These are phyloP conservation scores for Pyronema omphalodes DNA, from an alignment of 495 filamentous ascomycete species.

Conservation along the genomic window DNA sequence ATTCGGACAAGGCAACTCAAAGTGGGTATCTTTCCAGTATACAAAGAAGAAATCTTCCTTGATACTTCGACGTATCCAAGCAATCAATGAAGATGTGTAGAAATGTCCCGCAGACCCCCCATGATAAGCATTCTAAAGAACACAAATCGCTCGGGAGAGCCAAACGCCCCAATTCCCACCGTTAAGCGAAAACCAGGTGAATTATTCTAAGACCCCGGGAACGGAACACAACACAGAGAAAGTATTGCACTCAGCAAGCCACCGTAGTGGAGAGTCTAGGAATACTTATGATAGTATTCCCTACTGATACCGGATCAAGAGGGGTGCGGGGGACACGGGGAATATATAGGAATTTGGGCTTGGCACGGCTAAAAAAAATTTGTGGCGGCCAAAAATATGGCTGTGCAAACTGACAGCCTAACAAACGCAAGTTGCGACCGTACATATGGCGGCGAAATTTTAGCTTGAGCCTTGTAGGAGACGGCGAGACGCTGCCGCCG, in stretches of 20 bases:
- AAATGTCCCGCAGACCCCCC: background rate
- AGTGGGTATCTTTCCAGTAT: background rate
- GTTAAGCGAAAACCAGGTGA: constrained; percentile 20
- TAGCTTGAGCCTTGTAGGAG: too few relatives aligned
- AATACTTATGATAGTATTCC: constrained; percentile 15
- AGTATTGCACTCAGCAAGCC: constrained; percentile 25
- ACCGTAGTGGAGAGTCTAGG: constrained; percentile 24
- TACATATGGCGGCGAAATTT: too few relatives aligned
- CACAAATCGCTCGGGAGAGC: background rate
- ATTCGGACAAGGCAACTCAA: too few relatives aligned
- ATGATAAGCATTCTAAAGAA: background rate
- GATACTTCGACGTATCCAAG: background rate
- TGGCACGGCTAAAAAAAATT: background rate
- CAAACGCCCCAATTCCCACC: background rate
- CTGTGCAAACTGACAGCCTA: too few relatives aligned
- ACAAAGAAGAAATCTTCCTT: background rate
- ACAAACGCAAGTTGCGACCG: too few relatives aligned
- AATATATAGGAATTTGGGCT: constrained; percentile 1
- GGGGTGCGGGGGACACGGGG: background rate
- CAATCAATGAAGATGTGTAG: background rate
- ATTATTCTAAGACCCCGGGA: constrained; percentile 25
- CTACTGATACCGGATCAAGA: constrained; percentile 22
- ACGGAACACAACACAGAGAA: constrained; percentile 23
- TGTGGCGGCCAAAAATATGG: background rate
- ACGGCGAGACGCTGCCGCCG: too few relatives aligned